These are phyloP conservation scores for Sophora flavescens DNA, from an alignment of 306 rosid genomes.

Conservation along the genomic window DNA sequence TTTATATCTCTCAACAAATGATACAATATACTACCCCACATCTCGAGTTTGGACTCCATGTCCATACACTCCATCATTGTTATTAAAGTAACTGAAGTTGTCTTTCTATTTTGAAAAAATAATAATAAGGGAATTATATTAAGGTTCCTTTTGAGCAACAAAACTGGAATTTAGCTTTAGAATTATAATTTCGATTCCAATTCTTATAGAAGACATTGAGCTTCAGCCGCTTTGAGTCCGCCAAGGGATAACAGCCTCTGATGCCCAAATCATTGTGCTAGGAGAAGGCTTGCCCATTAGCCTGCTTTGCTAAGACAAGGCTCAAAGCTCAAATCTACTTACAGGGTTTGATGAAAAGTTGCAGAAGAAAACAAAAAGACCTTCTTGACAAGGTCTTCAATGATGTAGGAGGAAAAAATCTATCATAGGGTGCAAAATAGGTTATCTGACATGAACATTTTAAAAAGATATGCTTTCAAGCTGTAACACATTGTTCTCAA, in stretches of 20 bases:
- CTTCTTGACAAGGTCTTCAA: conserved; percentile 21
- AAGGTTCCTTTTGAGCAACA: not conserved
- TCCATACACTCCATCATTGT: not conserved
- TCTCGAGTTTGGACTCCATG: conserved; percentile 18
- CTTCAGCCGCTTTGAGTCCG: conserved; percentile 18
- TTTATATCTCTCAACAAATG: conserved; percentile 34
- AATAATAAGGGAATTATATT: not conserved
- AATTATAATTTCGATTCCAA: conserved; percentile 13
- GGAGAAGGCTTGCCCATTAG: conserved; percentile 8
- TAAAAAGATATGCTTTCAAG: conserved; percentile 38
- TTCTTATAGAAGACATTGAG: conserved; percentile 15
- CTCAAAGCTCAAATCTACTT: conserved; percentile 16
- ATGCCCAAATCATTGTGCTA: conserved; percentile 22
- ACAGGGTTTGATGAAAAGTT: conserved; percentile 5
- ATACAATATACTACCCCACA: conserved; percentile 37
- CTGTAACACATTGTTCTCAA: conserved; percentile 3
- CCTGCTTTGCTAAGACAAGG: conserved; percentile 23
- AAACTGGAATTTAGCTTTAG: conserved; percentile 29
- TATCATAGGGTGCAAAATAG: conserved; percentile 10
- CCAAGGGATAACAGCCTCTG: conserved; percentile 32
- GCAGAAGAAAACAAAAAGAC: conserved; percentile 12
- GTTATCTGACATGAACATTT: conserved; percentile 9
- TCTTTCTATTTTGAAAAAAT: not conserved
- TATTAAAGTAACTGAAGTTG: conserved; percentile 17
- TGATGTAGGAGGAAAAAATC: not conserved